Evolutionary conservation across 176 grass and related monocot species (phyloP).

Genomic region (Guadua angustifolia): DNA sequence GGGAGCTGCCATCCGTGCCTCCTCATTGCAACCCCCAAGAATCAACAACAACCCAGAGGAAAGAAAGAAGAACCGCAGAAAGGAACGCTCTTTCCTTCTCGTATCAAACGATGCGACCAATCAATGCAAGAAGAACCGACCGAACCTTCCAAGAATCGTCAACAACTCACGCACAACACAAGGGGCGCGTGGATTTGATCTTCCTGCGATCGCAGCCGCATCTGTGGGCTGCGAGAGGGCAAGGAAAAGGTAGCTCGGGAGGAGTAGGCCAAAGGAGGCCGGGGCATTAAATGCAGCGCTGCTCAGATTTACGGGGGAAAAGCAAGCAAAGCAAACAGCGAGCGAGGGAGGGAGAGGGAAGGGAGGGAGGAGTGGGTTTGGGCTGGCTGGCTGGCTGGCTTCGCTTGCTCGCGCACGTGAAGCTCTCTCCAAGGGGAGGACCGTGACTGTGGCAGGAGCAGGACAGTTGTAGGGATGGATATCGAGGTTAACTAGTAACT

Average conservation of each 20-base stretch:
- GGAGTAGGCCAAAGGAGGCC: slow-evolving; percentile 30
- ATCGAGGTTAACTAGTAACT: no score
- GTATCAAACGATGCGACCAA: slow-evolving; percentile 15
- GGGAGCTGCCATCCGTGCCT: slow-evolving; percentile 97
- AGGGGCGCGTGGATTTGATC: slow-evolving; percentile 35
- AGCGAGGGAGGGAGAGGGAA: neutral
- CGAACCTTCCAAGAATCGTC: slow-evolving; percentile 6
- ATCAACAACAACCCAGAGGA: neutral
- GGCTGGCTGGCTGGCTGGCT: neutral
- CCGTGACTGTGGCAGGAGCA: slow-evolving; percentile 42
- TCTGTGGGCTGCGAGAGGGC: slow-evolving; percentile 27
- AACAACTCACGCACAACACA: neutral
- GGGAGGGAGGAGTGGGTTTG: neutral
- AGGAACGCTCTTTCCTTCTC: neutral
- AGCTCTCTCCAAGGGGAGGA: slow-evolving; percentile 17
- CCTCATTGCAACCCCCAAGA: slow-evolving; percentile 64
- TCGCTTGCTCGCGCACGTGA: slow-evolving; percentile 54
- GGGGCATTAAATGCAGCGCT: slow-evolving; percentile 57
- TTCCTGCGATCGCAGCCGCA: slow-evolving; percentile 18
- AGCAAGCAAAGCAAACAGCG: slow-evolving; percentile 6
- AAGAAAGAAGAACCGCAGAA: slow-evolving; percentile 20
- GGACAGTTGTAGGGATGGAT: neutral
- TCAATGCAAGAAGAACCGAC: slow-evolving; percentile 25
- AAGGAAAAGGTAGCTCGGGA: neutral
- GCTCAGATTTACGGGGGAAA: slow-evolving; percentile 49